Base-by-base conservation (phyloP, 768 basidiomycete species). In the Leccinum olivaceopallidum region DNA sequence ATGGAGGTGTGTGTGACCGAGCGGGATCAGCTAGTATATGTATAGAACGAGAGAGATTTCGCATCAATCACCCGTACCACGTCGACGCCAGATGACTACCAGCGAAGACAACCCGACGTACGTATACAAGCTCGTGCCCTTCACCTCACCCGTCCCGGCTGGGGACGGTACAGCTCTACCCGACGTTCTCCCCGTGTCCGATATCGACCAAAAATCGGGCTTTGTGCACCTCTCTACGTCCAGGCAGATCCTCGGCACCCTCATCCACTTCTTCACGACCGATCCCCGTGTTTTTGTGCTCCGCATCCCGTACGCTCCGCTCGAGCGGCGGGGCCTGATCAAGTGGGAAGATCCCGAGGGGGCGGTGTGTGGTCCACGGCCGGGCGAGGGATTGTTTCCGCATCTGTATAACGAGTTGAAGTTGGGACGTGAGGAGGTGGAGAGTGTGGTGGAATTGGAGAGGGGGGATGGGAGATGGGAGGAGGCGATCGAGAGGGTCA, bases 141-240 rank as follows among this genome's bases (percentile, higher is more conserved):
- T 75, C 42, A 73, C 78, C 9, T 63, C 77, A 9, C 72, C 80
- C 0, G 57, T 70, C n/a, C 77, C 80, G 0, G 64, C 73, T 47
- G 44, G 44, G 32, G 70, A 77, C 37, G 24, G 6, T 7, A 6
- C 55, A 2, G 74, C 73, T 1, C 71, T 85, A 14, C 84, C 85
- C 7, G 69, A 74, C 2, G 67, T 62, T 4, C 76, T 86, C 28
- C 83, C 83, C 20, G 66, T 86, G 49, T 85, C 83, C 60, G 65
- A 73, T 18, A 71, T 86, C 14, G 85, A 86, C 61, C 55, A 70
- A 42, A 54, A 62, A 5, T 79, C 78, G 8, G 79, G 80, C 1
- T 85, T 85, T 64, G 77, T 86, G 61, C 85, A 86, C 63, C 75
- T 86, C 24, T 85, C 83, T 22, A 85, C 83, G 2, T 75, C 82